These are phyloP conservation scores for Trypanosoma mega DNA, from an alignment of 208 protist genomes.

Conservation along the genomic window DNA sequence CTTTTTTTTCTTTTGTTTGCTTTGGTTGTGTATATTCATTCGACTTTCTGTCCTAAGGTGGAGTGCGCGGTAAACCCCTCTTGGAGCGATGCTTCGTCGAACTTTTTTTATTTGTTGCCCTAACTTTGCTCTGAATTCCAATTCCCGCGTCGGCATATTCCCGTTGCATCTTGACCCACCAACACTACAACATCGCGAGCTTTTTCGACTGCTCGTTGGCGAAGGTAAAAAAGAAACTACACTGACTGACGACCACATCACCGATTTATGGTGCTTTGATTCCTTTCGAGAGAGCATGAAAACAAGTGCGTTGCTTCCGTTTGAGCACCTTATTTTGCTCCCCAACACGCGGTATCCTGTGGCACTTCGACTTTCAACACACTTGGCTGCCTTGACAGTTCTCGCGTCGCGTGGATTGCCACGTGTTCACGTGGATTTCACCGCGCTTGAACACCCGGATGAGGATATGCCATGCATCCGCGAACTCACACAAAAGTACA, in stretches of 20 bases:
- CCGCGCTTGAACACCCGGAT: slow-evolving; percentile 84
- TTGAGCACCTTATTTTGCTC: slow-evolving; percentile 86
- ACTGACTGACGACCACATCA: not conserved
- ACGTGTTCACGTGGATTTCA: slow-evolving; percentile 85
- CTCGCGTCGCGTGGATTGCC: slow-evolving; percentile 71
- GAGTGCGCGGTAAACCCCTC: not conserved
- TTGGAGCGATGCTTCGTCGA: slow-evolving; percentile 29
- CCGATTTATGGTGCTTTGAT: slow-evolving; percentile 61
- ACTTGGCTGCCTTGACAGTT: slow-evolving; percentile 79
- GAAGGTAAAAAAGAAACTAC: slow-evolving; percentile 1
- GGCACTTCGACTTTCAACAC: slow-evolving; percentile 67
- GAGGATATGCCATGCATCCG: slow-evolving; percentile 81
- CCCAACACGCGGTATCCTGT: slow-evolving; percentile 87
- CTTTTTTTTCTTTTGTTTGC: too few relatives aligned
- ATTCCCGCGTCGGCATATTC: slow-evolving; percentile 76
- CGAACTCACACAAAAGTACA: slow-evolving; percentile 72
- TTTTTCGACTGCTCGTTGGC: slow-evolving; percentile 83
- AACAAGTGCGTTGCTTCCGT: slow-evolving; percentile 67
- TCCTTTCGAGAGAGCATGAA: slow-evolving; percentile 61
- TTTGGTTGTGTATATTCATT: too few relatives aligned
- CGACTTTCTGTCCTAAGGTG: too few relatives aligned
- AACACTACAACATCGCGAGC: slow-evolving; percentile 75
- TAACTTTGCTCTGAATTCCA: slow-evolving; percentile 34
- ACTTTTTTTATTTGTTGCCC: slow-evolving; percentile 23
- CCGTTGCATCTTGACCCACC: slow-evolving; percentile 87